Conservation (phyloP, 768 basidiomycete species). For the Panaeolus papilionaceus region DNA sequence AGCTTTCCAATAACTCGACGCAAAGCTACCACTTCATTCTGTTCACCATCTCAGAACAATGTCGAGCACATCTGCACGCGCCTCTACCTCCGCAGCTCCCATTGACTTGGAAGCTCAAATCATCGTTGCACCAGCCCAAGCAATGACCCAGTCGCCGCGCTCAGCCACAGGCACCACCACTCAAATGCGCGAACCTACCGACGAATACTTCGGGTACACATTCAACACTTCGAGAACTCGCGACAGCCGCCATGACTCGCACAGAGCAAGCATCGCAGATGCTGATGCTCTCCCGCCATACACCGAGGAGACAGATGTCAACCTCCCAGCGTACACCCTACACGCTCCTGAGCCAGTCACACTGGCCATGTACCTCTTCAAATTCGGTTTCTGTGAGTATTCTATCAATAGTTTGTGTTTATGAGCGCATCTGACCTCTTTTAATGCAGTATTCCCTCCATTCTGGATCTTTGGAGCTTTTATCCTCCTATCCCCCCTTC, state of each 20-base stretch:
- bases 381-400: conserved; percentile 65
- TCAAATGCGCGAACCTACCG: conserved; percentile 31
- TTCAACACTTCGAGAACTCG: conserved; percentile 38
- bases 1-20: background rate
- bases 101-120: conserved; percentile 25
- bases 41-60: conserved; percentile 18
- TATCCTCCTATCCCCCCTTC: conserved; percentile 61
- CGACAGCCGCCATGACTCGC: conserved; percentile 47
- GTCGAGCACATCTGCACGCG: conserved; percentile 22
- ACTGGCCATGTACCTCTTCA: conserved; percentile 66
- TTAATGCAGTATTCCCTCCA: conserved; percentile 57
- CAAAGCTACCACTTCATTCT: background rate
- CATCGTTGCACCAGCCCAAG: conserved; percentile 21
- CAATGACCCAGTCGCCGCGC: conserved; percentile 29
- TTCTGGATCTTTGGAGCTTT: conserved; percentile 67
- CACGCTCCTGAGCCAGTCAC: conserved; percentile 56
- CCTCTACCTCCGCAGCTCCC: conserved; percentile 15
- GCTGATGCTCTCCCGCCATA: conserved; percentile 49
- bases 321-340: conserved; percentile 42
- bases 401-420: background rate
- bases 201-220: conserved; percentile 45
- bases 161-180: conserved; percentile 19
- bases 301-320: conserved; percentile 43
- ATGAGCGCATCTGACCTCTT: background rate
- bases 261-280: conserved; percentile 35